phyloP scores from a whole-genome alignment of 2,329 filamentous ascomycete genomes.

The Calonectria ilicicola region DNA sequence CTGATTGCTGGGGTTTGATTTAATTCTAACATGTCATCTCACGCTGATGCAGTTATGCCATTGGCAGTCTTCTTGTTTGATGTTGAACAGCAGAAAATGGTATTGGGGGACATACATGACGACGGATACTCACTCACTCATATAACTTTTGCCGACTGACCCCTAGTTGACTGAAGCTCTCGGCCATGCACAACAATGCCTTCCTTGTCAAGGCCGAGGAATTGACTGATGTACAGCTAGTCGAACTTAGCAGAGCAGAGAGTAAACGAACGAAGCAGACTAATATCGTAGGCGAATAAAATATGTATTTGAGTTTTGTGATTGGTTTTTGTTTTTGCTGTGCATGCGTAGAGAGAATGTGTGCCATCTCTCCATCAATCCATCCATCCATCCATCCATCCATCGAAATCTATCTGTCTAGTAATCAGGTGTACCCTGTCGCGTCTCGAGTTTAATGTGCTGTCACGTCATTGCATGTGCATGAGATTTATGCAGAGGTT shows the following conservation, averaged over 20 bases:
- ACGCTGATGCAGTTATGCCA: conserved; percentile 1
- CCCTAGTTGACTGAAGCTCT: conserved; percentile 20
- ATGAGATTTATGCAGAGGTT: conserved; percentile 28
- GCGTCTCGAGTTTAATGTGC: background rate
- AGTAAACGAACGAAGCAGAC: conserved; percentile 29
- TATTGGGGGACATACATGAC: conserved; percentile 5
- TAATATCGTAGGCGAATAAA: conserved; percentile 43
- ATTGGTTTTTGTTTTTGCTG: background rate
- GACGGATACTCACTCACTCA: conserved; percentile 13
- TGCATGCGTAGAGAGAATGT: background rate
- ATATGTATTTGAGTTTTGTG: conserved; percentile 31
- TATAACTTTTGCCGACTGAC: conserved; percentile 23
- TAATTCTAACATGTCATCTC: conserved; percentile 18
- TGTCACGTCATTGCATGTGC: conserved; percentile 22
- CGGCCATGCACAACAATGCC: background rate
- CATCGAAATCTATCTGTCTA: too few relatives aligned
- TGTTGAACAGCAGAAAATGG: conserved; percentile 4
- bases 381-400: background rate
- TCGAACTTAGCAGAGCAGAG: conserved; percentile 11
- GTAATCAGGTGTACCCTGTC: background rate
- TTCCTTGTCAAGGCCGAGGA: background rate
- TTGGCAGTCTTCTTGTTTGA: background rate
- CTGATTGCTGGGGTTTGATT: background rate
- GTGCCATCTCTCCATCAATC: too few relatives aligned
- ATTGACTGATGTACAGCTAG: conserved; percentile 26